Conservation (phyloP, 352 stramenopile genomes). For the Globisporangium paddicum region DNA sequence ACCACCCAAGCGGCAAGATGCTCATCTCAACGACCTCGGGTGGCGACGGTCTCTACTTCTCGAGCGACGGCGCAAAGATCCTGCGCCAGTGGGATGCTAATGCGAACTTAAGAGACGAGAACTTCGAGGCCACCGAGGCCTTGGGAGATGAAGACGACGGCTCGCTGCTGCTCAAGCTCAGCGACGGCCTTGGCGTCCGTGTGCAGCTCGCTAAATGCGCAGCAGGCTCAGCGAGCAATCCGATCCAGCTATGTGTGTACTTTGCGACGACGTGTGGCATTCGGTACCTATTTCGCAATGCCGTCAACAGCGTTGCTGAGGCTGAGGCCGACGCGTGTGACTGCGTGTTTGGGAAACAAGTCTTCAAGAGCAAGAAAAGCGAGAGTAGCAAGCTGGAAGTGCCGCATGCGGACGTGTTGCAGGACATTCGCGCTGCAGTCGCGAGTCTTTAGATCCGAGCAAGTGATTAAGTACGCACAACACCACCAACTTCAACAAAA, state of each 20-base stretch:
- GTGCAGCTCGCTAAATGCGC: constrained; percentile 19
- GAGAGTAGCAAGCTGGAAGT: constrained; percentile 10
- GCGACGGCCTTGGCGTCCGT: constrained; percentile 38
- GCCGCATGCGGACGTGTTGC: constrained; percentile 27
- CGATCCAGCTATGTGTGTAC: constrained; percentile 41
- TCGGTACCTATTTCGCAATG: constrained; percentile 44
- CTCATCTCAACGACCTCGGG: constrained; percentile 67
- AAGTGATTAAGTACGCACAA: neutral
- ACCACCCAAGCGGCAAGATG: constrained; percentile 65
- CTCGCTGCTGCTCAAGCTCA: constrained; percentile 42
- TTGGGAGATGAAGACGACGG: constrained; percentile 39
- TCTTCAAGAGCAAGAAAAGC: constrained; percentile 4
- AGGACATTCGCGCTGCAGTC: constrained; percentile 39
- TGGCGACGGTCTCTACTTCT: constrained; percentile 58
- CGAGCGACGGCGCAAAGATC: constrained; percentile 35
- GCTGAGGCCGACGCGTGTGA: constrained; percentile 21
- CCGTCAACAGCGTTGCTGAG: constrained; percentile 25
- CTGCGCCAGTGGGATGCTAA: constrained; percentile 48
- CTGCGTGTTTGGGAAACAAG: constrained; percentile 34
- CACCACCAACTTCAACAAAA: neutral
- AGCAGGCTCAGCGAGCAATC: neutral
- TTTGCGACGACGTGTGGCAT: constrained; percentile 35
- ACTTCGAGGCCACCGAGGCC: constrained; percentile 18
- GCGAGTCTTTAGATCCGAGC: constrained; percentile 22
- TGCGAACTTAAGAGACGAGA: constrained; percentile 39